phyloP scores from a whole-genome alignment of 2,329 filamentous ascomycete species.

The Colletotrichum sp. region DNA sequence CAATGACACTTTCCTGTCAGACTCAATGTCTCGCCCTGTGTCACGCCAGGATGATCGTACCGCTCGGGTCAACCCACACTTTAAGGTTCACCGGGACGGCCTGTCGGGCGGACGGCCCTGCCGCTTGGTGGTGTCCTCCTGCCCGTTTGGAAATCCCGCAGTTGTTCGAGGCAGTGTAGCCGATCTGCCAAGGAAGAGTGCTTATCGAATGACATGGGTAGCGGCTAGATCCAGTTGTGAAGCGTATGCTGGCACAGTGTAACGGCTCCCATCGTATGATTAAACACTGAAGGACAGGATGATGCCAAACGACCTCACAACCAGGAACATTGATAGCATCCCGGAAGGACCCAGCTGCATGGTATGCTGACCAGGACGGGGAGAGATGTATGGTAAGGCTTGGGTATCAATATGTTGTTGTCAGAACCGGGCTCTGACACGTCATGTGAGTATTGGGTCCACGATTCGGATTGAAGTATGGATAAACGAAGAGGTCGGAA shows the following conservation, averaged over 20 bases:
- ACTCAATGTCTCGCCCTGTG: neutral
- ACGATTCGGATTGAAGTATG: neutral
- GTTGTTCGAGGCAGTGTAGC: neutral
- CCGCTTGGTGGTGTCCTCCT: neutral
- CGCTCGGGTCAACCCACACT: neutral
- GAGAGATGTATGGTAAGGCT: neutral
- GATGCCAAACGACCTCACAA: neutral
- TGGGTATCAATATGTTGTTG: neutral
- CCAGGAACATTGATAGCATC: neutral
- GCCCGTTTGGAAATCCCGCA: neutral
- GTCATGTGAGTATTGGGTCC: neutral
- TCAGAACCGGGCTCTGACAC: neutral
- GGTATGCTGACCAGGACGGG: neutral
- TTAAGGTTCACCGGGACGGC: slow-evolving; percentile 6
- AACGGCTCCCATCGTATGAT: neutral
- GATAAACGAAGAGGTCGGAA: neutral
- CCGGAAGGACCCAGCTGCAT: neutral
- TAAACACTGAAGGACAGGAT: neutral
- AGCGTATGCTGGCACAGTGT: neutral
- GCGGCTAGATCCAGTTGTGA: neutral
- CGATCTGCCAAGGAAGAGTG: neutral
- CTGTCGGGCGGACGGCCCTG: neutral
- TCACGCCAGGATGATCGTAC: neutral
- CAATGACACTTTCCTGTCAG: neutral
- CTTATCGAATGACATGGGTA: neutral